Conservation (phyloP, 2,329 filamentous ascomycete species). For the Exophiala sp. region DNA sequence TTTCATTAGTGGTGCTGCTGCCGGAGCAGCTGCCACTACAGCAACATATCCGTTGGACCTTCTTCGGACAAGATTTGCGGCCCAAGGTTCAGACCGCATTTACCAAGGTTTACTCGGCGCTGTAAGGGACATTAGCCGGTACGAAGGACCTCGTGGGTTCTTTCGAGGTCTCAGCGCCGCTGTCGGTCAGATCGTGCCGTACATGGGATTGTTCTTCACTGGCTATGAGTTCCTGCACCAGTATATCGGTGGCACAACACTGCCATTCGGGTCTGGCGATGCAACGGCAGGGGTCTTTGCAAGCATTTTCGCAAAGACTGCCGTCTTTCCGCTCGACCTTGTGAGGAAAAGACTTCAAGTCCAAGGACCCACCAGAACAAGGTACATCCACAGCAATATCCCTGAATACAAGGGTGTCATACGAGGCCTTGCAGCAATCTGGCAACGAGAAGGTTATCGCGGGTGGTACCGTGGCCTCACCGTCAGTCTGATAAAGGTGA, state of each 20-base stretch:
- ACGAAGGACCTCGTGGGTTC: conserved; percentile 76
- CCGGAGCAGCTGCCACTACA: conserved; percentile 77
- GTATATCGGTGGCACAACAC: conserved; percentile 52
- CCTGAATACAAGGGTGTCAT: conserved; percentile 71
- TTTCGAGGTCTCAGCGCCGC: conserved; percentile 83
- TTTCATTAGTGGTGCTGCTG: conserved; percentile 78
- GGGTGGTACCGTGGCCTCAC: conserved; percentile 85
- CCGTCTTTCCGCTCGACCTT: conserved; percentile 87
- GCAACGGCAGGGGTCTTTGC: conserved; percentile 77
- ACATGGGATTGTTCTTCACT: conserved; percentile 96
- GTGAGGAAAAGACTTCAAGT: conserved; percentile 92
- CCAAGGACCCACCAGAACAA: conserved; percentile 76
- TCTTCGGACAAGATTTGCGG: conserved; percentile 91
- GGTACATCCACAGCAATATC: conserved; percentile 83
- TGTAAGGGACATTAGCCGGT: conserved; percentile 65
- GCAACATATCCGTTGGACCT: conserved; percentile 90
- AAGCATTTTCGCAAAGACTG: conserved; percentile 79
- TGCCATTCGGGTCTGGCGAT: conserved; percentile 75
- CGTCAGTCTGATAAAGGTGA: conserved; percentile 79
- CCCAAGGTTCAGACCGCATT: conserved; percentile 77
- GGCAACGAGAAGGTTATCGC: conserved; percentile 68
- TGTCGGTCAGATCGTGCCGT: conserved; percentile 83
- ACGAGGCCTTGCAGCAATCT: conserved; percentile 64
- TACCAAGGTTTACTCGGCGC: conserved; percentile 70
- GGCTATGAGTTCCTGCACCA: conserved; percentile 74